These are phyloP conservation scores for Cunninghamia lanceolata DNA, from an alignment of 75 land plant genomes.

Conservation along the genomic window DNA sequence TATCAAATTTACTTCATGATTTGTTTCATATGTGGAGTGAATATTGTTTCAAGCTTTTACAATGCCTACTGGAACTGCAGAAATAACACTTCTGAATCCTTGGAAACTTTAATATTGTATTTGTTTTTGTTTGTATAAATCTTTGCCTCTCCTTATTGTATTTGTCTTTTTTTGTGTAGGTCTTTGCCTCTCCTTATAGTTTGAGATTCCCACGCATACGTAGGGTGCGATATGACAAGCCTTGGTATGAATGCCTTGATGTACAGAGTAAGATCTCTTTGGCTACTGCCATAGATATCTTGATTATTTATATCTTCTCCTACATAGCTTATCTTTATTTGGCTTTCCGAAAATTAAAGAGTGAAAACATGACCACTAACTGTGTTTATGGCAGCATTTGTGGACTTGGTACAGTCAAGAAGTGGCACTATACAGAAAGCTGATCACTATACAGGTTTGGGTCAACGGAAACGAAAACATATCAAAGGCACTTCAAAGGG, in stretches of 20 bases:
- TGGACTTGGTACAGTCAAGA: constrained; percentile 68
- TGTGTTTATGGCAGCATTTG: constrained; percentile 55
- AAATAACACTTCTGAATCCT: neutral
- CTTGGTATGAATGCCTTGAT: constrained; percentile 96
- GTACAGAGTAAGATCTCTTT: constrained; percentile 62
- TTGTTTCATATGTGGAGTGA: neutral
- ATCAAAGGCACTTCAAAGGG: constrained; percentile 29
- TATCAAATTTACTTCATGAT: constrained; percentile 1
- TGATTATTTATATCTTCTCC: neutral
- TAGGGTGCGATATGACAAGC: constrained; percentile 92
- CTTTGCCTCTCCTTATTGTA: neutral
- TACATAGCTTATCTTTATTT: neutral
- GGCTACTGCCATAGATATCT: neutral
- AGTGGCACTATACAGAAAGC: constrained; percentile 54
- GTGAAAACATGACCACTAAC: neutral
- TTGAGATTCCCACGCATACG: constrained; percentile 91
- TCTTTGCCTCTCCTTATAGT: constrained; percentile 96
- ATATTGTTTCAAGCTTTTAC: neutral
- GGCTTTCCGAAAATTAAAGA: neutral
- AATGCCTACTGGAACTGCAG: neutral
- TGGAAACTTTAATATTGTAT: neutral
- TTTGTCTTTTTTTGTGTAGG: constrained; percentile 31
- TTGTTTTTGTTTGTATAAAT: neutral
- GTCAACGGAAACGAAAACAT: constrained; percentile 22
- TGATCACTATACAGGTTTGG: constrained; percentile 26